Base-by-base conservation (phyloP, 306 rosid genomes). In the Castanopsis chinensis region DNA sequence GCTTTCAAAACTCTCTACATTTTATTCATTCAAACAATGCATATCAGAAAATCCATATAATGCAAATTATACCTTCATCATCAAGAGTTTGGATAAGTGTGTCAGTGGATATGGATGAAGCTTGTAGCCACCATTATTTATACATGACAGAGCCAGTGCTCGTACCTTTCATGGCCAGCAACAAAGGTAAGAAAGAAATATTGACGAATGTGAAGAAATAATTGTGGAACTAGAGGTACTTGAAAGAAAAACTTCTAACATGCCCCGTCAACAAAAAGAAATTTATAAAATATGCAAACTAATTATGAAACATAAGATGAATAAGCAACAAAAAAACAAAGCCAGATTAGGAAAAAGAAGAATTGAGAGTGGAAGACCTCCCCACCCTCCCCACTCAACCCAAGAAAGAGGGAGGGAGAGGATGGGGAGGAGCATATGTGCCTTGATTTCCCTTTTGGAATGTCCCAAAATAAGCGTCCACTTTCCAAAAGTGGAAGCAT, bases 41-140 rank as follows among this genome's bases (percentile, higher is more conserved):
- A 43, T n/a, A 61, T 25, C 23, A n/a, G 52, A 21, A 37, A 43
- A 20, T 49, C 41, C 58, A 77, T 30, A 43, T 56, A 83, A 63
- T 25, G 69, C 51, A 71, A 81, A 72, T 69, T 67, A 77, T 88
- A 93, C 99, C 99, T 84, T 84, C 92, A 92, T 91, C 88, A 91
- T 88, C 83, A 95, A 82, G 77, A 84, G 85, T 67, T 79, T 80
- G 57, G 97, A 89, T 25, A 95, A 88, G 79, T 86, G 83, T 7
- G 76, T 49, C 78, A 95, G 65, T 69, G 96, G 92, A 82, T 91
- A 95, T 19, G 97, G 94, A 80, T 90, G 91, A 86, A 92, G 99
- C 86, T 92, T 95, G 92, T 95, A 92, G 59, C 96, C 91, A 25
- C 90, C 87, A 77, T 82, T 87, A 73, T 92, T 91, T 79, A 94